These are phyloP conservation scores for Cicer yamashitae DNA, from an alignment of 306 rosid genomes.

Conservation along the genomic window DNA sequence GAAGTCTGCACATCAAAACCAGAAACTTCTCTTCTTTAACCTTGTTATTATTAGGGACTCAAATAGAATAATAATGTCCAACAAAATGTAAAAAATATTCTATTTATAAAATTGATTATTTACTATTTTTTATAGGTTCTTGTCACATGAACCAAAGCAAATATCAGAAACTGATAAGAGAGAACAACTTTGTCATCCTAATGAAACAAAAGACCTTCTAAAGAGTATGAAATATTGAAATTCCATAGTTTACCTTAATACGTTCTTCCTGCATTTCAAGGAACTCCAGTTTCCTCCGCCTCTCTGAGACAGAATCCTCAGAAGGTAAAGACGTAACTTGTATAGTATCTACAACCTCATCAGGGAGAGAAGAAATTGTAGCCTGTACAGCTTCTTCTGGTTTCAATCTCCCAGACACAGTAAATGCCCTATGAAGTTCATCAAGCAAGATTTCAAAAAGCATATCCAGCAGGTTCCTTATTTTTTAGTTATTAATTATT, in stretches of 20 bases:
- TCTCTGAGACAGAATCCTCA: constrained; percentile 88
- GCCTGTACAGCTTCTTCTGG: constrained; percentile 93
- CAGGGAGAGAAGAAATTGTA: constrained; percentile 91
- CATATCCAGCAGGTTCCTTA: constrained; percentile 33
- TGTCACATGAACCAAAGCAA: constrained; percentile 31
- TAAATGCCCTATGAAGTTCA: constrained; percentile 71
- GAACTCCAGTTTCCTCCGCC: constrained; percentile 92
- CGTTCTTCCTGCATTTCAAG: constrained; percentile 94
- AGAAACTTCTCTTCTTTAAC: constrained; percentile 32
- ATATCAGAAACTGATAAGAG: constrained; percentile 41
- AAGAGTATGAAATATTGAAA: constrained; percentile 18
- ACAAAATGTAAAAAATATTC: constrained; percentile 2
- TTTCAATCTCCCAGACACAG: constrained; percentile 79
- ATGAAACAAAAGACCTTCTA: constrained; percentile 17
- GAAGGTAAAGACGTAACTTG: constrained; percentile 89
- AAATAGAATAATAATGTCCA: constrained; percentile 31
- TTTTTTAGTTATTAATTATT: not conserved
- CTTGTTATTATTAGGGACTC: constrained; percentile 16
- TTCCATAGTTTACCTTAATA: constrained; percentile 68
- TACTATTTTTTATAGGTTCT: constrained; percentile 9
- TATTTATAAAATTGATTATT: constrained; percentile 2
- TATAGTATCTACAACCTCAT: constrained; percentile 93
- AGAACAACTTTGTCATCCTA: constrained; percentile 41
- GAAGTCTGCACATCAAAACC: constrained; percentile 32
- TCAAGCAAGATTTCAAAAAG: constrained; percentile 41